A percentile compares a stretch with the other conserved stretches of the same genome.
phyloP scores from a whole-genome alignment of 1,284 basidiomycete genomes.

The Leccinum griseonigrum region DNA sequence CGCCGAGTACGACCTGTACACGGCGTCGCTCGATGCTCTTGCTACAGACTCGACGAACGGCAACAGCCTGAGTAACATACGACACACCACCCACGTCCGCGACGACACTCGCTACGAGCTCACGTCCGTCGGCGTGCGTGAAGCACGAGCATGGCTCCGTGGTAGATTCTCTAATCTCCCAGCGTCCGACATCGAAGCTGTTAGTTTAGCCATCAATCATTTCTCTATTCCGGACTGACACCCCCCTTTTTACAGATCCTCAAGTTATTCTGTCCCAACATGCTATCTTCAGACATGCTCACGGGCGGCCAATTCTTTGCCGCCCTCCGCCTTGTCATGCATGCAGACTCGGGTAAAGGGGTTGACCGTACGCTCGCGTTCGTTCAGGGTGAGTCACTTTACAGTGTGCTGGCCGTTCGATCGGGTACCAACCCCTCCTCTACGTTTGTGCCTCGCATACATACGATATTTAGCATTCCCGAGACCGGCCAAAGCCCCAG shows the following conservation, averaged over 20 bases:
- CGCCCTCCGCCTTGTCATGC: slow-evolving; percentile 59
- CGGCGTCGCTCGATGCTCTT: slow-evolving; percentile 56
- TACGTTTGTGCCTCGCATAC: not conserved
- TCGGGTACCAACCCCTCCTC: not conserved
- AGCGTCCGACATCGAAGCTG: slow-evolving; percentile 56
- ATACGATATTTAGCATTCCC: slow-evolving; percentile 18
- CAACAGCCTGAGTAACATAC: not conserved
- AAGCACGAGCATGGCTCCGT: slow-evolving; percentile 70
- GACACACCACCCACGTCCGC: slow-evolving; percentile 10
- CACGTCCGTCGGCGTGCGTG: slow-evolving; percentile 54
- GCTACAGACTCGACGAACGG: slow-evolving; percentile 35
- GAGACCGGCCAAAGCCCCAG: slow-evolving; percentile 6
- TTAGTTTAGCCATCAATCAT: slow-evolving; percentile 25
- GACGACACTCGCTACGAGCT: slow-evolving; percentile 52
- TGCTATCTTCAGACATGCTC: slow-evolving; percentile 50
- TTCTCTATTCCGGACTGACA: not conserved
- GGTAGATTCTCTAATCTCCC: slow-evolving; percentile 60
- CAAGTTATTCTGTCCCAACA: slow-evolving; percentile 54
- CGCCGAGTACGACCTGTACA: slow-evolving; percentile 65
- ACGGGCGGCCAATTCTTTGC: slow-evolving; percentile 75
- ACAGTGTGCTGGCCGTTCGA: not conserved
- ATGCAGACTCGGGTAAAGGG: slow-evolving; percentile 57
- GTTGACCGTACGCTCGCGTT: slow-evolving; percentile 64
- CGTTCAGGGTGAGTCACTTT: slow-evolving; percentile 54
- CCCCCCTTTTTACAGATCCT: slow-evolving; percentile 50